phyloP scores from a whole-genome alignment of 164 flowering plant species.

The Stephania japonica region DNA sequence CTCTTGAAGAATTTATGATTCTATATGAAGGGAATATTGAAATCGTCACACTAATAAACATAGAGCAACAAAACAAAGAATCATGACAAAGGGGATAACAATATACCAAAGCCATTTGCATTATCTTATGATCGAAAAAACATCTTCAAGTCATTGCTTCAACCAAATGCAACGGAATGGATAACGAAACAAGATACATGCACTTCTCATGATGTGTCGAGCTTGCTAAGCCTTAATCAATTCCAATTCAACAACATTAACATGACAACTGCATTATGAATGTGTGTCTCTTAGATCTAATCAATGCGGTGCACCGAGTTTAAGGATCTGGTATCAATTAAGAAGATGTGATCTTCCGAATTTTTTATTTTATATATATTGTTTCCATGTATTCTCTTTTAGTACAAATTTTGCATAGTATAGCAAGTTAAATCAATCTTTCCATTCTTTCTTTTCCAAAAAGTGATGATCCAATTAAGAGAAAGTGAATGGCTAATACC shows the following conservation, averaged over 20 bases:
- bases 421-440: too few relatives aligned
- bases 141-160: background rate
- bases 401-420: too few relatives aligned
- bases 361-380: too few relatives aligned
- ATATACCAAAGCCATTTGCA: background rate
- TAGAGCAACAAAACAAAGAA: background rate
- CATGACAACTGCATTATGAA: background rate
- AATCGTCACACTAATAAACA: too few relatives aligned
- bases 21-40: background rate
- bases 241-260: background rate
- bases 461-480: too few relatives aligned
- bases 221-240: background rate
- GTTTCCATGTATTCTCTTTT: too few relatives aligned
- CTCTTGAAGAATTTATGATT: background rate
- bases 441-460: too few relatives aligned
- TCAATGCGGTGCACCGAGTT: background rate
- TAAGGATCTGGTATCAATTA: background rate
- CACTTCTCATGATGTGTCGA: background rate
- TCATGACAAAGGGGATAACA: background rate
- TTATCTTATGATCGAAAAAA: background rate
- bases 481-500: too few relatives aligned
- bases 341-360: too few relatives aligned
- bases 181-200: background rate
- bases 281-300: background rate
- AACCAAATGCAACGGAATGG: background rate